Evolutionary conservation across 371 early-diverging fungal genomes (phyloP), one percentile per base, ranked within the genome.

Genomic region (Haplosporangium sp.): DNA sequence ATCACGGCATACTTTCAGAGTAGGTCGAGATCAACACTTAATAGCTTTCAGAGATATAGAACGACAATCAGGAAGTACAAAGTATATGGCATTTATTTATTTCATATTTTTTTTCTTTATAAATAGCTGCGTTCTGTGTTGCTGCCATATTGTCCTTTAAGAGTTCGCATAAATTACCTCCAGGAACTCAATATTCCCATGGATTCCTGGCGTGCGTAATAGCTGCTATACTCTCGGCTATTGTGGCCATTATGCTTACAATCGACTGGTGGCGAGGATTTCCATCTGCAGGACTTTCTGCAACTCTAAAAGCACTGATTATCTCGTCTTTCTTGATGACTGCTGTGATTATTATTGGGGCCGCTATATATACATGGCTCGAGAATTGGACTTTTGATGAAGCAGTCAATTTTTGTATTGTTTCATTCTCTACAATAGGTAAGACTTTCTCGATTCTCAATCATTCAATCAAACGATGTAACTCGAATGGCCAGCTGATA

Each of bases 281-380:
- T 39, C 75, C 82, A 15, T 71, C 75, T 2, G 72, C 82, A 11
- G 82, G 82, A 60, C 66, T 81, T 5, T 71, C 82, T 9, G 82
- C 82, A 0, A 75, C 72, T 3, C 55, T 81, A 1, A 81, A 81
- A 59, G 75, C 69, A 19, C 59, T 81, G 45, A 81, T 81, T 64
- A 61, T 81, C 44, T 72, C 82, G 3, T 81, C 82, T 9, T 81
- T 75, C 47, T 65, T 81, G 55, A 81, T 75, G 75, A 81, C 82
- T 19, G 59, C 56, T 17, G 75, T 81, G 5, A 72, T 81, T 64
- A 69, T 81, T 38, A 58, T 75, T 37, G 75, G 82, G 3, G 75
- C 82, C 5, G 67, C 64, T 2, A 71, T 66, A 34, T 81, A 81
- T 38, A 48, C 69, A 2, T 40, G 48, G 15, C 72, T 81, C 19